phyloP scores from a whole-genome alignment of 148 eudicot species.

The Camellia lanceoleosa region DNA sequence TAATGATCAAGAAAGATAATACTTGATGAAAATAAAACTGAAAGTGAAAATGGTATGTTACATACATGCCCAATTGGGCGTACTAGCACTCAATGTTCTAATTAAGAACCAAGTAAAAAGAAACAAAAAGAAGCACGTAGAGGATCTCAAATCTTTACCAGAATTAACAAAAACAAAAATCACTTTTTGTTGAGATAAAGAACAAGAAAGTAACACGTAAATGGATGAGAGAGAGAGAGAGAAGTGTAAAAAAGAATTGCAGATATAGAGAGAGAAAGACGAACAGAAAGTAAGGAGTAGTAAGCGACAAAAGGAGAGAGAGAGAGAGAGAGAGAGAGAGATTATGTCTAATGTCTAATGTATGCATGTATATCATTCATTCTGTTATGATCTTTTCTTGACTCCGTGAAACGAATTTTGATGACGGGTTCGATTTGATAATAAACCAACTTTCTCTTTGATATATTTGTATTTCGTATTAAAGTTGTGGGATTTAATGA shows the following conservation, averaged over 20 bases:
- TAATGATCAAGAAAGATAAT: neutral
- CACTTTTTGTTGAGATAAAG: neutral
- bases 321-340: neutral
- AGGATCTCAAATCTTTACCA: neutral
- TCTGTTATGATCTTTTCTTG: too few relatives aligned
- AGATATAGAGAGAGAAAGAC: neutral
- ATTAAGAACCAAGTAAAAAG: neutral
- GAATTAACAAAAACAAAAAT: neutral
- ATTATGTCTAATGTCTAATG: neutral
- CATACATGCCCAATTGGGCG: slow-evolving; percentile 19
- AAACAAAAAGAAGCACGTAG: neutral
- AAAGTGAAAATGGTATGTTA: neutral
- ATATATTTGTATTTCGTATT: too few relatives aligned
- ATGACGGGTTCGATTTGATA: too few relatives aligned
- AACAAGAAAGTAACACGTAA: neutral
- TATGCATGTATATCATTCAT: neutral
- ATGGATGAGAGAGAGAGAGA: neutral
- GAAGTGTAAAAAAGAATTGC: neutral
- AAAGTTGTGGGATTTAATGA: too few relatives aligned
- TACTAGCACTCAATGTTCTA: neutral
- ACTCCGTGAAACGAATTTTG: too few relatives aligned
- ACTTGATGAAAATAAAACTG: neutral
- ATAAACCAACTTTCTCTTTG: too few relatives aligned
- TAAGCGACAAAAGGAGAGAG: neutral
- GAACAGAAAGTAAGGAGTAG: neutral